Base-by-base conservation (phyloP, 2,329 filamentous ascomycete genomes). In the Verruconis gallopava region DNA sequence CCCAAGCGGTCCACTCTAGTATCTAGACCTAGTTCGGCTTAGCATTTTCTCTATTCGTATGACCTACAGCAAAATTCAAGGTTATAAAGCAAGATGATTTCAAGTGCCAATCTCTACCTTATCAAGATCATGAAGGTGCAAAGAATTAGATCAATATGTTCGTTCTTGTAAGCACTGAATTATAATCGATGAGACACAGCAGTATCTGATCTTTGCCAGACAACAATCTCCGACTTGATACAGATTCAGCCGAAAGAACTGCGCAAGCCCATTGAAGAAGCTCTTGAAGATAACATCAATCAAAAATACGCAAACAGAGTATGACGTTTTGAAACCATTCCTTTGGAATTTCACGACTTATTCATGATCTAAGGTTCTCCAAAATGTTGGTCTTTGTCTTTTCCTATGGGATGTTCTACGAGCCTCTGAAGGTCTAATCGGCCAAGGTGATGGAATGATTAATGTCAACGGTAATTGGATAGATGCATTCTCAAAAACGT, bases 251-350 rank as follows among this genome's bases (percentile, higher is more conserved):
- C 91, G 1, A 75, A 85, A 54, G 84, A 95, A 57, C 94, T 96
- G 57, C 73, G 78, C 47, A 91, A 91, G 61, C 71, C 77, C 46
- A 93, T 84, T 55, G 73, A 77, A 21, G 74, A 86, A 48, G 85
- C 86, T 1, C 85, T 98, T 48, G 86, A 95, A 63, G 88, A 98
- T 65, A 91, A 91, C 54, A 91, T 98, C 65, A 96, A 98, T 59
- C 73, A 79, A 48, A 98, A 98, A 64, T 98, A 95, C 62, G 79
- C 89, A 46, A 95, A 98, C 65, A 91, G 89, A 63, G 81, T 85
- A 40, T 9, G 22, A 21, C 18, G 42, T 34, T 17, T 28, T 28
- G 25, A 11, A n/a, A n/a, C n/a, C n/a, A n/a, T n/a, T n/a, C 37
- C 6, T 17, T 22, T 5, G 13, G 20, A 20, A 46, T 32, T 46